A percentile compares a stretch with the other conserved stretches of the same genome.
These are phyloP conservation scores for Pascua sp. DNA, from an alignment of 1,284 basidiomycete species.

Conservation along the genomic window DNA sequence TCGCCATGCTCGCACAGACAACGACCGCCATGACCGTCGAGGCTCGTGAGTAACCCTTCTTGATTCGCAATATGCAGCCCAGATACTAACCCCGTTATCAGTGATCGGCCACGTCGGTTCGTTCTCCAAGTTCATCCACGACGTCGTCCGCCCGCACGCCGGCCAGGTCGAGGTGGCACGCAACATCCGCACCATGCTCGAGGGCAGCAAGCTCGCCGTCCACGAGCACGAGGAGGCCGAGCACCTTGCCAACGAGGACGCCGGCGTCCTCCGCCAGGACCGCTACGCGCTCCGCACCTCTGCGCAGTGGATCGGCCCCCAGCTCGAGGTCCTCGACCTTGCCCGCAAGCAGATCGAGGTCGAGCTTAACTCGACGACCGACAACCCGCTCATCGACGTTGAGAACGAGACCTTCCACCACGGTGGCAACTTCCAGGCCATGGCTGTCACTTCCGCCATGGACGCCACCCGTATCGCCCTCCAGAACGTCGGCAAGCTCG, in stretches of 20 bases:
- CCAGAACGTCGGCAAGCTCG: slow-evolving; percentile 21
- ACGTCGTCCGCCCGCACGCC: slow-evolving; percentile 15
- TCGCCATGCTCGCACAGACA: slow-evolving; percentile 16
- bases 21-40: slow-evolving; percentile 20
- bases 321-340: slow-evolving; percentile 18
- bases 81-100: no score
- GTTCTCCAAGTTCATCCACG: slow-evolving; percentile 18
- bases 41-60: slow-evolving; percentile 4
- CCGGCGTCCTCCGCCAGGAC: slow-evolving; percentile 20
- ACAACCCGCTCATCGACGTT: slow-evolving; percentile 22
- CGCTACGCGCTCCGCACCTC: slow-evolving; percentile 20
- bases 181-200: slow-evolving; percentile 18
- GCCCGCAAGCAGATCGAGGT: slow-evolving; percentile 18
- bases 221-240: slow-evolving; percentile 17
- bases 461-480: slow-evolving; percentile 17
- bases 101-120: slow-evolving; percentile 16
- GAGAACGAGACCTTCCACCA: slow-evolving; percentile 19
- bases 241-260: slow-evolving; percentile 12
- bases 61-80: no score
- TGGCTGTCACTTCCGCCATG: slow-evolving; percentile 18
- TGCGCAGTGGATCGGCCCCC: slow-evolving; percentile 20
- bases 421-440: slow-evolving; percentile 25
- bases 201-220: slow-evolving; percentile 15
- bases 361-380: slow-evolving; percentile 22
- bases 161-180: slow-evolving; percentile 16